phyloP scores from a whole-genome alignment of 345 rosid species.

The Excoecaria agallocha region DNA sequence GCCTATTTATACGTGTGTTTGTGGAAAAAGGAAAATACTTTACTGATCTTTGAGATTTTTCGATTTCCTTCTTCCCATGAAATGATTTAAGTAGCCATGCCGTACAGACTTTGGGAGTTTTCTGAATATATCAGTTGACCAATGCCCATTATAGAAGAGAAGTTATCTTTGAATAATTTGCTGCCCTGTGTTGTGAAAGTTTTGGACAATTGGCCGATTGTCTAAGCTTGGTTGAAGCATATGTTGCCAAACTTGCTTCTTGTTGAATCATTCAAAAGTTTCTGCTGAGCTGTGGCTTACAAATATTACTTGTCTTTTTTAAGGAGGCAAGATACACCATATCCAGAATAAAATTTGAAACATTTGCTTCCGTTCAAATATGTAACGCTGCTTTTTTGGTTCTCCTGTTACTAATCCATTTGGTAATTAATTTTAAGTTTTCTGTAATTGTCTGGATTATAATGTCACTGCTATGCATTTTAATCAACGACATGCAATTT shows the following conservation, averaged over 20 bases:
- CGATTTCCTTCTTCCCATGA: neutral
- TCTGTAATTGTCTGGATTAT: conserved; percentile 1
- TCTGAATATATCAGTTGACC: neutral
- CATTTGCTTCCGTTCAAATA: neutral
- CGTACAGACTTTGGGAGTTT: neutral
- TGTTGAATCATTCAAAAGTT: neutral
- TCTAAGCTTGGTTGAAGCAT: neutral
- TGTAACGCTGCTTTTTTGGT: neutral
- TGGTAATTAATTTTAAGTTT: neutral
- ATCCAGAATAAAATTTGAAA: neutral
- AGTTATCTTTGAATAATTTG: neutral
- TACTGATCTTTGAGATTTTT: neutral
- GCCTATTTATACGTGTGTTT: neutral
- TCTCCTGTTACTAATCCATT: neutral
- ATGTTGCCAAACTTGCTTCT: neutral
- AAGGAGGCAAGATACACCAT: neutral
- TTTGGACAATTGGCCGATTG: neutral
- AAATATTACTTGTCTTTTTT: neutral
- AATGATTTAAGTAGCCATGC: neutral
- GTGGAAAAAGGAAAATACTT: neutral
- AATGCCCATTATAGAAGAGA: neutral
- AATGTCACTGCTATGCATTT: conserved; percentile 11
- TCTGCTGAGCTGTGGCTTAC: neutral
- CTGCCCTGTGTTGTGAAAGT: neutral
- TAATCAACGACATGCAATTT: conserved; percentile 21